A percentile compares a stretch with the other conserved stretches of the same genome.
Conservation (phyloP, 225 moss, liverwort and hornwort species). For the Physcomitrium patens region DNA sequence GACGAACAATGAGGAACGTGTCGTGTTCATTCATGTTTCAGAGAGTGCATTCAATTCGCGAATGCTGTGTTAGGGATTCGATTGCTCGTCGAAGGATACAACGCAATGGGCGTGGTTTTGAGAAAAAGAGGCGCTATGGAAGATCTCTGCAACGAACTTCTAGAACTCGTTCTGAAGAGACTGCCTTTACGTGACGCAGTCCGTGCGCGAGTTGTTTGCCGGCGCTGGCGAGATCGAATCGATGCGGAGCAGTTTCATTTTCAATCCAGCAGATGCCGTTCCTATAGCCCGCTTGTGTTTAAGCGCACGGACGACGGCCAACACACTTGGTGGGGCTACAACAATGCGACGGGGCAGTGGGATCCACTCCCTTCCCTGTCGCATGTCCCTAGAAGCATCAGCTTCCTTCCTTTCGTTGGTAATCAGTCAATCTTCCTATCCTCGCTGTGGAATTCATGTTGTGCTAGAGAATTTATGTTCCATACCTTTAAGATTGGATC, state of each 20-base stretch:
- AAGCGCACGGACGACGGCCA: conserved; percentile 33
- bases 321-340: conserved; percentile 49
- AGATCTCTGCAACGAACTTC: conserved; percentile 35
- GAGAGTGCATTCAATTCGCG: not conserved
- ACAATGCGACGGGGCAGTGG: conserved; percentile 36
- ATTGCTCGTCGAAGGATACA: conserved; percentile 25
- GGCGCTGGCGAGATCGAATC: conserved; percentile 34
- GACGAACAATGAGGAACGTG: no score
- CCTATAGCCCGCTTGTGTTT: conserved; percentile 54
- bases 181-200: conserved; percentile 36
- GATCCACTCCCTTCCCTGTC: not conserved
- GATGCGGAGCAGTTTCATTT: conserved; percentile 16
- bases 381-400: no score
- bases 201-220: conserved; percentile 45
- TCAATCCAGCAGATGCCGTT: not conserved
- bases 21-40: not conserved
- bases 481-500: no score
- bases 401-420: no score
- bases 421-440: no score
- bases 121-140: conserved; percentile 32
- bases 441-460: no score
- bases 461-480: no score
- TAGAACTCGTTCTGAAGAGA: conserved; percentile 37
- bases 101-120: conserved; percentile 14
- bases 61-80: conserved; percentile 4